Base-by-base conservation (phyloP, 1,284 basidiomycete species). In the Ustilago nuda region DNA sequence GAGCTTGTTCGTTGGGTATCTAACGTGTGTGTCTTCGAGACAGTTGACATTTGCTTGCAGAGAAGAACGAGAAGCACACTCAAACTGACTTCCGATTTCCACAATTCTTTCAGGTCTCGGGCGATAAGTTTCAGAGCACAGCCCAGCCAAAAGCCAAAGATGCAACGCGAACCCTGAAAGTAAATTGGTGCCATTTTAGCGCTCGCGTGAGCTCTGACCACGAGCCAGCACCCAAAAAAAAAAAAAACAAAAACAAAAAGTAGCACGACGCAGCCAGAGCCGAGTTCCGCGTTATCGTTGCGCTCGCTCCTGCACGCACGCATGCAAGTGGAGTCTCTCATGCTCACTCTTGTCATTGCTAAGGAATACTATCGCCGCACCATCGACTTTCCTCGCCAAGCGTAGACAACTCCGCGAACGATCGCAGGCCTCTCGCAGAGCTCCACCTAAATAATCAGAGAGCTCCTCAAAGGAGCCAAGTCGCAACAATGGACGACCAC, bases 401-500 rank as follows among this genome's bases (percentile, higher is more conserved):
- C 23, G 23, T 27, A 27, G 23, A 27, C 23, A 27, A 27, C 23
- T 27, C 23, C 23, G 23, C 23, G 23, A 27, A 0, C 23, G 23
- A 27, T 27, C 23, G 23, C 23, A 27, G 23, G 23, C 23, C 23
- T 27, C 23, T 3, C 23, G 23, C 23, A 27, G 23, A 27, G 23
- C 23, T 3, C 36, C 13, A 37, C 36, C 2, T 37, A 12, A 41
- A 41, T 15, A 7, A 1, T 41, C 39, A 41, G 7, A 15, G 12
- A 41, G 27, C 52, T 53, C 52, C 6, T 53, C 11, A 3, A 23
- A 17, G 8, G n/a, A 19, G 43, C n/a, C 8, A n/a, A 45, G n/a
- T 27, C 30, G 45, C 32, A 41, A 59, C 30, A 41, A 78, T 78
- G 75, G 75, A 71, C 65, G 71, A 71, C 46, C 66, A 74, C 19